Base-by-base conservation (phyloP, 1,139 yeast genomes). In the Suhomyces bribrorum region DNA sequence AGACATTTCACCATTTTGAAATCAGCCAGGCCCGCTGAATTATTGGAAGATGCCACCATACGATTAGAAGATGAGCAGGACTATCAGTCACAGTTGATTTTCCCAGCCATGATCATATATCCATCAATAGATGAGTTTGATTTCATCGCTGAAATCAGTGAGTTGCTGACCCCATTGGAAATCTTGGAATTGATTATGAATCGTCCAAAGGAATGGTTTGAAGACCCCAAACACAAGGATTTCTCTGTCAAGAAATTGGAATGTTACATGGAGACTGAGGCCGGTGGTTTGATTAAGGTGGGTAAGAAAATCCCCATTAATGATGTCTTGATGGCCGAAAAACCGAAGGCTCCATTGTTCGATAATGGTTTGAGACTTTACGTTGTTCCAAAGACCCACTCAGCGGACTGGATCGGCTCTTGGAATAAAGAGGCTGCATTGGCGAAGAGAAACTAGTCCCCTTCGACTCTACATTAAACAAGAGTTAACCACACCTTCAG, bases 51-150 rank as follows among this genome's bases (percentile, higher is more conserved):
- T 34, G 71, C 79, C 1, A 62, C 66, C 37, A 56, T 81, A 26
- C 68, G 68, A 42, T 69, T 92, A 26, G 95, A 86, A 56, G 84
- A 87, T 50, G 77, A 80, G 7, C 53, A 67, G 36, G 96, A 89
- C 56, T 73, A 84, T 37, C 86, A 86, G 48, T 84, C 96, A 0
- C 89, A 86, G 51, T 64, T 92, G 37, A 73, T 85, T 14, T 75
- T 88, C 49, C 96, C 97, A 0, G 85, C 92, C 0, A 70, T 86
- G 67, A 69, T 89, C 12, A 62, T 90, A 43, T 92, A 89, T 52
- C 97, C 97, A 11, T 77, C 92, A 4, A 81, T 79, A 7, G 86
- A 85, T 56, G 95, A 87, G 56, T 86, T 90, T 49, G 97, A 90
- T 59, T 82, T 82, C 50, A 68, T 90, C 26, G 86, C 83, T 5